Percentiles rank a stretch among this genome's conserved stretches.
Evolutionary conservation across 345 rosid genomes (phyloP).

Genomic region (Gossypium ekmanianum): DNA sequence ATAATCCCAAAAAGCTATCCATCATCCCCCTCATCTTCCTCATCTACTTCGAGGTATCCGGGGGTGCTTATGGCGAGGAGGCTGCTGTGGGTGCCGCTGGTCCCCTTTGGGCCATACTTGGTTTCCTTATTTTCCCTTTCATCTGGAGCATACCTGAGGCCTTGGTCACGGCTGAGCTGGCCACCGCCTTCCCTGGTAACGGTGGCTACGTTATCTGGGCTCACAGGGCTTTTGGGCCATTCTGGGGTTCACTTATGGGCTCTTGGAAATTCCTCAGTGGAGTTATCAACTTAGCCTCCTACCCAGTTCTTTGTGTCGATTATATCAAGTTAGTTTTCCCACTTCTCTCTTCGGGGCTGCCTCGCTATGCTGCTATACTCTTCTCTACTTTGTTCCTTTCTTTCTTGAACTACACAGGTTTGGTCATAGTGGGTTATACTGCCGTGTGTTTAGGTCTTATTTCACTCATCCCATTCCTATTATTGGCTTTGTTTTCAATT

Average conservation of each 20-base stretch:
- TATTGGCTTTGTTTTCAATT: constrained; percentile 42
- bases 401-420: constrained; percentile 47
- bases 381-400: constrained; percentile 38
- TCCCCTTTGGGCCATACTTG: constrained; percentile 49
- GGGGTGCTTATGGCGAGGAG: constrained; percentile 65
- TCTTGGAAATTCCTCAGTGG: constrained; percentile 59
- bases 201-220: constrained; percentile 78
- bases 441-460: constrained; percentile 46
- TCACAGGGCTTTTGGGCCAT: constrained; percentile 49
- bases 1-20: constrained; percentile 38
- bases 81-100: constrained; percentile 59
- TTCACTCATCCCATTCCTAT: constrained; percentile 51
- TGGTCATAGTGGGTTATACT: constrained; percentile 48
- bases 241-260: constrained; percentile 56
- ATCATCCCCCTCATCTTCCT: constrained; percentile 59
- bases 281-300: constrained; percentile 53
- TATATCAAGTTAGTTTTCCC: constrained; percentile 43
- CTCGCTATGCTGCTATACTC: constrained; percentile 33
- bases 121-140: constrained; percentile 62
- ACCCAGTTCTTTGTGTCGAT: constrained; percentile 46
- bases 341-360: constrained; percentile 33
- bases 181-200: constrained; percentile 61
- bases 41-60: constrained; percentile 65
- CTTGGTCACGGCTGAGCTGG: constrained; percentile 70
- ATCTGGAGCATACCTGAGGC: constrained; percentile 75